Evolutionary conservation across 371 early-diverging fungal species (phyloP).

Genomic region (Capillidium heterosporum): DNA sequence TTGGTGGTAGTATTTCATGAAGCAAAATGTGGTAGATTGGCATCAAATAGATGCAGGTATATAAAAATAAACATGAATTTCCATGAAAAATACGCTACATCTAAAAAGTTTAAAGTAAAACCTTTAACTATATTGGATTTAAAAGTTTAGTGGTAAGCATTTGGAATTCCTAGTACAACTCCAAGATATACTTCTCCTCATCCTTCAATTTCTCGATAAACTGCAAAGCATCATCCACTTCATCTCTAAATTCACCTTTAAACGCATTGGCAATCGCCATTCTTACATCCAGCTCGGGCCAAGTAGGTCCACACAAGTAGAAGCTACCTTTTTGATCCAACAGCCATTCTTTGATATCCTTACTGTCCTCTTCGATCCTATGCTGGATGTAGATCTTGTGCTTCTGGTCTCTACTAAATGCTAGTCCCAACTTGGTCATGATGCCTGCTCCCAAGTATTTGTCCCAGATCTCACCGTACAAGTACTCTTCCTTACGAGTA

Average conservation of each 20-base stretch:
- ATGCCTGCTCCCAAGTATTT: conserved; percentile 74
- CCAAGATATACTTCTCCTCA: conserved; percentile 74
- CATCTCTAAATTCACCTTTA: conserved; percentile 32
- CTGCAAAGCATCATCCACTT: conserved; percentile 37
- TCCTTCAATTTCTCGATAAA: conserved; percentile 79
- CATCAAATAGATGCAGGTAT: too few relatives aligned
- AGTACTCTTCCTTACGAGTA: conserved; percentile 73
- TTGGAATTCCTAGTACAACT: conserved; percentile 74
- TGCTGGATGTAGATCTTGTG: conserved; percentile 90
- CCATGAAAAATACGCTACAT: too few relatives aligned
- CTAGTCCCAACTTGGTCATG: conserved; percentile 65
- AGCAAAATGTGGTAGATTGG: too few relatives aligned
- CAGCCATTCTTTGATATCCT: conserved; percentile 46
- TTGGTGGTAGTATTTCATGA: too few relatives aligned
- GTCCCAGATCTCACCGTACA: conserved; percentile 88
- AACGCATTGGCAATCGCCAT: conserved; percentile 74
- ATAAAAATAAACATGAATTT: too few relatives aligned
- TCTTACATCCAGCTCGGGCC: conserved; percentile 87
- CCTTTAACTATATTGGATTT: too few relatives aligned
- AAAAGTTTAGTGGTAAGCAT: too few relatives aligned
- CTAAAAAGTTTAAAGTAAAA: too few relatives aligned
- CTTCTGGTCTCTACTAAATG: conserved; percentile 86
- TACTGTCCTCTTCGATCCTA: conserved; percentile 69
- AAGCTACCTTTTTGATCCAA: conserved; percentile 60
- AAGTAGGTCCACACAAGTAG: conserved; percentile 88